Evolutionary conservation across 2,329 filamentous ascomycete species (phyloP), one percentile per base, ranked within the genome.

Genomic region (Endothia cerciana): DNA sequence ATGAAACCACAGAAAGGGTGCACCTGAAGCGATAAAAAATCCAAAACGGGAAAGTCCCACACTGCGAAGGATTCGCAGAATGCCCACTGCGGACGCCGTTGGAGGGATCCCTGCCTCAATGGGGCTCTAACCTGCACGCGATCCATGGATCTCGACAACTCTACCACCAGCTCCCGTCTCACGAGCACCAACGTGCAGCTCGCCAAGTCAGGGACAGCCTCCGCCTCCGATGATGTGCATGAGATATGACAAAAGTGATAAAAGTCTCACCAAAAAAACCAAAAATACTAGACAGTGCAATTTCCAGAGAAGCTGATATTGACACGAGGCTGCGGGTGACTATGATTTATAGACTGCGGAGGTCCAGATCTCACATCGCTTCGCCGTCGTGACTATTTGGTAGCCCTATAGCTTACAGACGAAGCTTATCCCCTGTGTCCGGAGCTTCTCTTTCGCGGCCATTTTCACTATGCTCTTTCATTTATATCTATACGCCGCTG

Each of bases 101-200:
- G 22, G 25, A 25, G 28, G 30, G 17, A 55, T 55, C 51, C 51
- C 51, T 55, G 28, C 25, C 28, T 19, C 17, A 22, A 19, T n/a
- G 17, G 28, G 15, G 58, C 2, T 6, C 58, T 40, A 60, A 36
- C 5, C 58, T 60, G 58, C 58, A 47, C 36, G 10, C 13, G n/a
- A n/a, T n/a, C n/a, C n/a, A n/a, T n/a, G n/a, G 3, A 55, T 55
- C 4, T 22, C 30, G 30, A 33, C 30, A 5, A 15, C 30, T 36
- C 30, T 36, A 28, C 30, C 30, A 36, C 30, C 17, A 55, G 1
- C 15, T 36, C 4, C 8, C 19, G 28, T 55, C 51, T 55, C 51
- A 55, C 51, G 8, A 55, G 30, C 13, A 55, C 30, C 51, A 55
- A 55, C 51, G n/a, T 36, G 30, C 51, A 55, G 30, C 30, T 36